These are phyloP conservation scores for Rostrohypoxylon terebratum DNA, from an alignment of 495 filamentous ascomycete genomes.

Conservation along the genomic window DNA sequence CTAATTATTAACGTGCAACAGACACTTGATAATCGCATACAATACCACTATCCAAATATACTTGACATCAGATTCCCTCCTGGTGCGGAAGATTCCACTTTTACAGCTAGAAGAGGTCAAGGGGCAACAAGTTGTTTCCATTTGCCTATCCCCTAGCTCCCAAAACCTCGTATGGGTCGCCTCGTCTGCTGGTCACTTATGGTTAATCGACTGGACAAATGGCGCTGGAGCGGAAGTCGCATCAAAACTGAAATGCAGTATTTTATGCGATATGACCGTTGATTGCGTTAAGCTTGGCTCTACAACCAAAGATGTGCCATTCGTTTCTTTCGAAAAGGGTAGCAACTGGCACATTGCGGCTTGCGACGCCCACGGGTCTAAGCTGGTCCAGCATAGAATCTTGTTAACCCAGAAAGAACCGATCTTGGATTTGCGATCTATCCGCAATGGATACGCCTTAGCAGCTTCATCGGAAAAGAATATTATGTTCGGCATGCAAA, in stretches of 20 bases:
- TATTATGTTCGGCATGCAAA: slow-evolving; percentile 44
- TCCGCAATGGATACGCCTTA: slow-evolving; percentile 36
- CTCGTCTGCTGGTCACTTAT: slow-evolving; percentile 72
- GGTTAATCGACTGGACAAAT: slow-evolving; percentile 80
- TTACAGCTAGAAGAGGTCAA: slow-evolving; percentile 31
- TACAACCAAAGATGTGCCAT: slow-evolving; percentile 56
- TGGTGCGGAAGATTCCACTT: slow-evolving; percentile 69
- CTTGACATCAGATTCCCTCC: slow-evolving; percentile 80
- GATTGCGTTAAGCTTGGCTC: slow-evolving; percentile 54
- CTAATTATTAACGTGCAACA: slow-evolving; percentile 57
- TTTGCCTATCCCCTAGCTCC: slow-evolving; percentile 68
- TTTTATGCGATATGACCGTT: slow-evolving; percentile 56
- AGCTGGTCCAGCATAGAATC: slow-evolving; percentile 39
- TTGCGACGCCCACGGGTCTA: slow-evolving; percentile 49
- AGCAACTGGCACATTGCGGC: slow-evolving; percentile 57
- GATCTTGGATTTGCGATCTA: slow-evolving; percentile 51
- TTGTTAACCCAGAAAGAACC: slow-evolving; percentile 50
- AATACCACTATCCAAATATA: slow-evolving; percentile 79
- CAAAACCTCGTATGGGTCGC: slow-evolving; percentile 75
- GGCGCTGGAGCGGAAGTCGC: slow-evolving; percentile 61
- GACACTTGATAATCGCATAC: slow-evolving; percentile 74
- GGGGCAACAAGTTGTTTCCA: slow-evolving; percentile 62
- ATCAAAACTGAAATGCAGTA: slow-evolving; percentile 42
- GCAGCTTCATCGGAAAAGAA: slow-evolving; percentile 41
- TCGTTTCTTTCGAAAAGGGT: slow-evolving; percentile 52